These are phyloP conservation scores for Colletotrichum eleusines DNA, from an alignment of 2,329 filamentous ascomycete genomes.

Conservation along the genomic window DNA sequence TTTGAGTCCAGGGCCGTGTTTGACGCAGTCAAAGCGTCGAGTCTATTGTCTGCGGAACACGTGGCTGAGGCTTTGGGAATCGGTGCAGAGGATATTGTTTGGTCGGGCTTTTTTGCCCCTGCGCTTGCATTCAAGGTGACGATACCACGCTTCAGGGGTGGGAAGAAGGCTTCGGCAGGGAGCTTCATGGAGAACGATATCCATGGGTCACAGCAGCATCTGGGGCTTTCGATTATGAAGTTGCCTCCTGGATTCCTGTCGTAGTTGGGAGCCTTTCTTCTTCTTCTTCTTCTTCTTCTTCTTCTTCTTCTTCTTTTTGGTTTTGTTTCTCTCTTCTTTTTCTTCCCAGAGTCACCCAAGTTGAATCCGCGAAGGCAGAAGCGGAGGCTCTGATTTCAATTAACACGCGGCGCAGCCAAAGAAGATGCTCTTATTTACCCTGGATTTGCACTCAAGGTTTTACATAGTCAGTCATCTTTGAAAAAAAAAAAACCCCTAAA, in stretches of 20 bases:
- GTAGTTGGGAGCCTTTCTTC: not conserved
- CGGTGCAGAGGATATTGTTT: slow-evolving; percentile 48
- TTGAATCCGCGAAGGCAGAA: not conserved
- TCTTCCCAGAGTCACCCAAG: not conserved
- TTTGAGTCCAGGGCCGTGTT: slow-evolving; percentile 55
- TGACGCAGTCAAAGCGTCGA: slow-evolving; percentile 50
- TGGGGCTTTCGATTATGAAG: slow-evolving; percentile 18
- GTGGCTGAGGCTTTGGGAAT: slow-evolving; percentile 51
- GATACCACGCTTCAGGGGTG: slow-evolving; percentile 45
- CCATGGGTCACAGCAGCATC: slow-evolving; percentile 32
- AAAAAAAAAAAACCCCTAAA: too few relatives aligned
- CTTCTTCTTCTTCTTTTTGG: accelerated
- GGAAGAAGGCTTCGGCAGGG: slow-evolving; percentile 15
- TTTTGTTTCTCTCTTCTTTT: accelerated
- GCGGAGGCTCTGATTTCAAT: not conserved
- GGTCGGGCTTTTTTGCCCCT: slow-evolving; percentile 58
- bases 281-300: not conserved
- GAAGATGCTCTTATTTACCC: accelerated
- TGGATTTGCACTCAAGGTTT: not conserved
- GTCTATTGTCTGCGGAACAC: slow-evolving; percentile 51
- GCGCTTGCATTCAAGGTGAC: slow-evolving; percentile 62
- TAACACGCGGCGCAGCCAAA: not conserved
- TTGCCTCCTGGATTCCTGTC: slow-evolving; percentile 39
- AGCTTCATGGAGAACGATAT: slow-evolving; percentile 34
- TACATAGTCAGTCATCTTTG: not conserved